A percentile compares a stretch with the other conserved stretches of the same genome.
Evolutionary conservation across 352 stramenopile genomes (phyloP).

Genomic region (Blastocystis sp.): DNA sequence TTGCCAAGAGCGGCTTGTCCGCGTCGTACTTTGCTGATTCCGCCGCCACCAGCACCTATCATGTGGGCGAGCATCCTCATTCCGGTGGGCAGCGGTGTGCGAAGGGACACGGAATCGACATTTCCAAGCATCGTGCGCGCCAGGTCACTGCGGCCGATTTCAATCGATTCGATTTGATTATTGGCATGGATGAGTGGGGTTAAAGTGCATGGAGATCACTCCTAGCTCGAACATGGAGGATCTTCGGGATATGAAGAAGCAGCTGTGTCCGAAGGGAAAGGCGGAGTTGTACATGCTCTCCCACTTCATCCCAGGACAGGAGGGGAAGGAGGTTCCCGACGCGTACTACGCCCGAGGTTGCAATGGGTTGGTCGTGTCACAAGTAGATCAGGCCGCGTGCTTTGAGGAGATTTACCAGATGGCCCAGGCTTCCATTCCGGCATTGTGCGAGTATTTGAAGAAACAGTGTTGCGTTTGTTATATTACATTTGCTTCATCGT

Average conservation of each 20-base stretch:
- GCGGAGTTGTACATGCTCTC: slow-evolving; percentile 53
- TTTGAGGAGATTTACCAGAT: slow-evolving; percentile 68
- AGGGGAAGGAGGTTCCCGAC: slow-evolving; percentile 66
- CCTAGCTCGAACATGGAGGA: slow-evolving; percentile 65
- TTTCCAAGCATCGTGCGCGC: slow-evolving; percentile 56
- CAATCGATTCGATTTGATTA: slow-evolving; percentile 52
- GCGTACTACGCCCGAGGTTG: slow-evolving; percentile 64
- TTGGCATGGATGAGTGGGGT: slow-evolving; percentile 57
- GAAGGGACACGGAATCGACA: slow-evolving; percentile 56
- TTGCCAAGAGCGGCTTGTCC: slow-evolving; percentile 17
- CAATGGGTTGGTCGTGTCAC: neutral
- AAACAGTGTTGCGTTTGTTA: slow-evolving; percentile 48
- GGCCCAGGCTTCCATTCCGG: neutral
- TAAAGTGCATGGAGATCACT: neutral
- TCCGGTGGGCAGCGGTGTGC: slow-evolving; percentile 56
- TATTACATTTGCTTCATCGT: neutral
- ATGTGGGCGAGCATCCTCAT: slow-evolving; percentile 48
- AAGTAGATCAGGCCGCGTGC: slow-evolving; percentile 53
- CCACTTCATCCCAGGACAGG: slow-evolving; percentile 35
- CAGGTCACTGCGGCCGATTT: slow-evolving; percentile 57
- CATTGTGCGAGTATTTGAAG: slow-evolving; percentile 18
- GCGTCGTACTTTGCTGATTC: slow-evolving; percentile 19
- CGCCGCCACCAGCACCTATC: slow-evolving; percentile 58
- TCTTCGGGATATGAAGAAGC: slow-evolving; percentile 54
- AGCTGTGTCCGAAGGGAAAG: slow-evolving; percentile 52